Evolutionary conservation across 2,329 filamentous ascomycete species (phyloP).

Genomic region (Diaporthe sp.): DNA sequence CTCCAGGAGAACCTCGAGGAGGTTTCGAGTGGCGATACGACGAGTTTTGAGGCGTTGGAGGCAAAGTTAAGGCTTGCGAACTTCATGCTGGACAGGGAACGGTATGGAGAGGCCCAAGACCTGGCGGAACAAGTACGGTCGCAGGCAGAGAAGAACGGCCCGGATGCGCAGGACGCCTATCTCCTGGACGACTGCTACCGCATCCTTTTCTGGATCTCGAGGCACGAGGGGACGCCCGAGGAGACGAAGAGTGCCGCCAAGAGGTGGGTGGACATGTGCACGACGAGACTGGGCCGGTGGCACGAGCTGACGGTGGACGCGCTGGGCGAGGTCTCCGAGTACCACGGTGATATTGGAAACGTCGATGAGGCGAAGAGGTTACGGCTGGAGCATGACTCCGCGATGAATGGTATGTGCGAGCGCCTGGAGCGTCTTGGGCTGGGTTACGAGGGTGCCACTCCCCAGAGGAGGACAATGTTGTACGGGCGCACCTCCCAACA

Average conservation of each 20-base stretch:
- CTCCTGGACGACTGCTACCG: constrained; percentile 30
- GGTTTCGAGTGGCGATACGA: not conserved
- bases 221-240: not conserved
- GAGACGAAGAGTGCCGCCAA: not conserved
- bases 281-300: constrained; percentile 7
- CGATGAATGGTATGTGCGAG: constrained; percentile 19
- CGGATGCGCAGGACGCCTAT: constrained; percentile 19
- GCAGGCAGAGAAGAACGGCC: not conserved
- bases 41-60: constrained; percentile 21
- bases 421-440: constrained; percentile 14
- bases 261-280: constrained; percentile 25
- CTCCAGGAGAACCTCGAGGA: not conserved
- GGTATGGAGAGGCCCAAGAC: not conserved
- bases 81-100: constrained; percentile 23
- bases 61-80: constrained; percentile 28
- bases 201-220: constrained; percentile 8
- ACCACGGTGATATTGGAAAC: not conserved
- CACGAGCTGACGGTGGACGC: constrained; percentile 34
- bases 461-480: constrained; percentile 21
- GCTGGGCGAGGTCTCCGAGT: constrained; percentile 26
- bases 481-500: constrained; percentile 22
- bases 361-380: not conserved
- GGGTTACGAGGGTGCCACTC: not conserved
- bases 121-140: not conserved
- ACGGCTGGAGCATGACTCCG: not conserved